Evolutionary conservation across 2,329 filamentous ascomycete genomes (phyloP).

Genomic region (Fusarium sp.): DNA sequence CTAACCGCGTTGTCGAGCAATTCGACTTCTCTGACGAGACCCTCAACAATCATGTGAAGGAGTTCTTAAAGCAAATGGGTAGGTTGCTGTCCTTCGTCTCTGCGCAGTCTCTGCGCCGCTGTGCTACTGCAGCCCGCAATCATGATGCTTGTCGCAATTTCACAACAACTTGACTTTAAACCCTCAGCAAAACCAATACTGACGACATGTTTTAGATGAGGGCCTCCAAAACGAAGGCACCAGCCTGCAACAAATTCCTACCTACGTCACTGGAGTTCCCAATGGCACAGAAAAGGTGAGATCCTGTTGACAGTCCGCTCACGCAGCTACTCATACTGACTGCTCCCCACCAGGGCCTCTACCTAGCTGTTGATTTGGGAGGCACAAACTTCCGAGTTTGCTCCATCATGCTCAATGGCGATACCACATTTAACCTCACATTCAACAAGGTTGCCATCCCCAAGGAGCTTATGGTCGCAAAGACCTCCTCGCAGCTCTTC

Average conservation of each 20-base stretch:
- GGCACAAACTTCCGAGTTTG: conserved; percentile 99
- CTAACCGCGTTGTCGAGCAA: conserved; percentile 82
- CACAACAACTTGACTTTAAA: conserved; percentile 12
- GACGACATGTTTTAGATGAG: conserved; percentile 70
- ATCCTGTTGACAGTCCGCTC: conserved; percentile 10
- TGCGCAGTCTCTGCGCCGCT: conserved; percentile 17
- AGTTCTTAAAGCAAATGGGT: conserved; percentile 90
- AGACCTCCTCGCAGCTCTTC: conserved; percentile 89
- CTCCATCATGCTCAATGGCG: conserved; percentile 91
- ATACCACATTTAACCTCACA: conserved; percentile 93
- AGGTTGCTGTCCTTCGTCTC: conserved; percentile 43
- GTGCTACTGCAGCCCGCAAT: conserved; percentile 12
- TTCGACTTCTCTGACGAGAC: conserved; percentile 87
- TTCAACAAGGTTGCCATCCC: conserved; percentile 95
- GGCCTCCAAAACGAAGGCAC: conserved; percentile 82
- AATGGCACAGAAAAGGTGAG: conserved; percentile 96
- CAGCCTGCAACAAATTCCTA: conserved; percentile 94
- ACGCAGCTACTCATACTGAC: conserved; percentile 17
- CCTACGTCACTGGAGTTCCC: conserved; percentile 94
- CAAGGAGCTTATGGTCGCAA: conserved; percentile 87
- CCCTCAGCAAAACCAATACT: conserved; percentile 26
- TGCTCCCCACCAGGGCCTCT: conserved; percentile 76
- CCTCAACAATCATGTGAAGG: conserved; percentile 82
- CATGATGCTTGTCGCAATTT: conserved; percentile 31
- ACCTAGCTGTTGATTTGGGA: conserved; percentile 96